Percentiles rank a stretch among this genome's conserved stretches.
These are phyloP conservation scores for Nicotiana tomentosiformis DNA, from an alignment of 257 asterid species.

Conservation along the genomic window DNA sequence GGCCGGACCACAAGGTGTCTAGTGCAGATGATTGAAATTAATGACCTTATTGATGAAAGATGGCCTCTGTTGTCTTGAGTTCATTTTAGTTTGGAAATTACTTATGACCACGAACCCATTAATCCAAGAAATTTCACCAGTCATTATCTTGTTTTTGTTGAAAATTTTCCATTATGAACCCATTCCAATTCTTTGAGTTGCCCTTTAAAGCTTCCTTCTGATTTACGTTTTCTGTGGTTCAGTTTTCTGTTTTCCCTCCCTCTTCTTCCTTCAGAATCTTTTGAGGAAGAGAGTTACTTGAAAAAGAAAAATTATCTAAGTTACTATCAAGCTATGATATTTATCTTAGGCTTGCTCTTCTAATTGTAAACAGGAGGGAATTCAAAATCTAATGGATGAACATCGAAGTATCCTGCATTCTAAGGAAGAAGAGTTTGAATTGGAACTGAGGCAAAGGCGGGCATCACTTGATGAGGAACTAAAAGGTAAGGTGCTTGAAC, in stretches of 20 bases:
- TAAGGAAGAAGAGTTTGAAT: constrained; percentile 67
- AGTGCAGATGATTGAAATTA: neutral
- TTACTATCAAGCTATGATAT: neutral
- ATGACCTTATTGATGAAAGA: neutral
- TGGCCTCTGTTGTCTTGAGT: neutral
- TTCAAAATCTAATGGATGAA: constrained; percentile 84
- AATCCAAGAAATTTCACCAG: neutral
- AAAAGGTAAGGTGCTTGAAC: constrained; percentile 61
- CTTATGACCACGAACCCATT: neutral
- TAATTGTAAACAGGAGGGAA: constrained; percentile 52
- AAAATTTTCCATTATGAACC: neutral
- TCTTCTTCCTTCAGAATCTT: neutral
- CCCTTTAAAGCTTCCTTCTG: neutral
- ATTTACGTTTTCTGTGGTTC: neutral
- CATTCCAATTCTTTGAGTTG: neutral
- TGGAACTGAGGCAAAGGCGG: constrained; percentile 73
- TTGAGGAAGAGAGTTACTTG: neutral
- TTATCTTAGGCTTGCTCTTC: constrained; percentile 10
- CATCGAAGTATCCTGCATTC: constrained; percentile 54
- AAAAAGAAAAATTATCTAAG: neutral
- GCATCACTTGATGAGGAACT: constrained; percentile 56
- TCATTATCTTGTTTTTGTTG: neutral
- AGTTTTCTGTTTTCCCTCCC: neutral
- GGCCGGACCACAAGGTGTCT: neutral
- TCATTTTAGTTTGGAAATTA: neutral